Evolutionary conservation across 1,284 basidiomycete genomes (phyloP), one percentile per base, ranked within the genome.

Genomic region (Puccinia sorghi): DNA sequence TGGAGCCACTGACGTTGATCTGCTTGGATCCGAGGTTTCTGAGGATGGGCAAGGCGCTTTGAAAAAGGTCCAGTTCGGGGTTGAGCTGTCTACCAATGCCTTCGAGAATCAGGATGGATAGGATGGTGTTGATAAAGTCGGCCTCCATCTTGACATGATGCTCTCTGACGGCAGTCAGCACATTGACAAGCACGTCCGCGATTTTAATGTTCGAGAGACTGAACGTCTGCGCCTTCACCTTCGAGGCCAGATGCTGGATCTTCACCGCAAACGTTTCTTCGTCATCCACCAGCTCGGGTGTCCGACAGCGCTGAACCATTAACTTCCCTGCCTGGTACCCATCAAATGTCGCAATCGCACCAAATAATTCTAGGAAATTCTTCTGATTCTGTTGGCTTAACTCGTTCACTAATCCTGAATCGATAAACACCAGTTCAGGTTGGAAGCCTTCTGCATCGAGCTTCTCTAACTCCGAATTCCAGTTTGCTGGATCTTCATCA

Each of bases 91-190:
- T 86, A 20, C 97, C 97, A 81, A 99, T 98, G 0, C 97, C 97
- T 85, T 99, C 97, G 63, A 99, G 86, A 72, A 99, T 84, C 79
- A 99, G 85, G 79, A 98, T 94, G 22, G 69, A 72, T 13, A 76
- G 63, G 37, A 76, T 67, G 8, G 73, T 76, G 41, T 76, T 76
- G 83, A 99, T 90, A 84, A 99, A 99, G 85, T 99, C 97, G 15
- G 91, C 93, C 86, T 99, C 96, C 90, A 99, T 92, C 88, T 95
- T 97, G 82, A 99, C 97, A 84, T 97, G 97, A 84, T 98, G 95
- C 81, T 90, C 88, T 71, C 94, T 86, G 1, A 99, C 94, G n/a
- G 91, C 90, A 82, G 87, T 89, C 61, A 99, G 86, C 9, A 97
- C 95, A 81, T 96, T 91, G 7, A 89, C 91, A 56, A 98, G 87